These are phyloP conservation scores for Lepidium didymum DNA, from an alignment of 345 rosid species.

Conservation along the genomic window DNA sequence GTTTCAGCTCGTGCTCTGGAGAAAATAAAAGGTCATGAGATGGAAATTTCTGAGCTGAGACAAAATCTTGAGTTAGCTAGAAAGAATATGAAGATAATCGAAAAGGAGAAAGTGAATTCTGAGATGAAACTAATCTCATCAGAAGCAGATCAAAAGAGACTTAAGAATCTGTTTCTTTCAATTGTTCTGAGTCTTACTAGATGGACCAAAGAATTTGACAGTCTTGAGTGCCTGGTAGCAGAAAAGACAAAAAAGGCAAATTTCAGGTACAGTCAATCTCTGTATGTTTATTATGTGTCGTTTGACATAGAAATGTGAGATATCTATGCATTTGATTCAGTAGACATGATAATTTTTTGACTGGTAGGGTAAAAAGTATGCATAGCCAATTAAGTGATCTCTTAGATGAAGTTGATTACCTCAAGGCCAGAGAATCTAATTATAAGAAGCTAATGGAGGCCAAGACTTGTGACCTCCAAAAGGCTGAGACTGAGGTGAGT, in stretches of 20 bases:
- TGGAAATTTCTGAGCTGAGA: constrained; percentile 29
- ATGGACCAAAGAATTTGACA: constrained; percentile 27
- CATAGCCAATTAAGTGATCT: constrained; percentile 36
- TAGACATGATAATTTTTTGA: constrained; percentile 2
- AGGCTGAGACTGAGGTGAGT: constrained; percentile 86
- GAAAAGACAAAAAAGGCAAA: constrained; percentile 28
- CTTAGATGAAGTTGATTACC: constrained; percentile 30
- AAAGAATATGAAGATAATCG: constrained; percentile 29
- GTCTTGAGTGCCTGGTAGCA: constrained; percentile 34
- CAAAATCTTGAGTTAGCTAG: constrained; percentile 31
- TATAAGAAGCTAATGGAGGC: constrained; percentile 53
- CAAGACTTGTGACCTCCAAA: constrained; percentile 53
- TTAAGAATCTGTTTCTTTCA: constrained; percentile 38
- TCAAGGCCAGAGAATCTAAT: constrained; percentile 31
- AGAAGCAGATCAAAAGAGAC: constrained; percentile 40
- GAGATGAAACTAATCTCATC: constrained; percentile 19
- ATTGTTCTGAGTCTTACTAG: constrained; percentile 22
- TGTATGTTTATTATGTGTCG: not conserved
- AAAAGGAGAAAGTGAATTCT: constrained; percentile 34
- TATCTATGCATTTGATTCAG: not conserved
- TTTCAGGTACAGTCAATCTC: constrained; percentile 34
- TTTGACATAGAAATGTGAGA: not conserved
- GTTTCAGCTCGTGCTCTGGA: constrained; percentile 30
- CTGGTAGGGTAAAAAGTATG: constrained; percentile 48
- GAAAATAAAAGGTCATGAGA: constrained; percentile 23